Percentiles rank a stretch among this genome's conserved stretches.
Conservation (phyloP, 2,329 filamentous ascomycete species). For the Fusarium verticillioides region DNA sequence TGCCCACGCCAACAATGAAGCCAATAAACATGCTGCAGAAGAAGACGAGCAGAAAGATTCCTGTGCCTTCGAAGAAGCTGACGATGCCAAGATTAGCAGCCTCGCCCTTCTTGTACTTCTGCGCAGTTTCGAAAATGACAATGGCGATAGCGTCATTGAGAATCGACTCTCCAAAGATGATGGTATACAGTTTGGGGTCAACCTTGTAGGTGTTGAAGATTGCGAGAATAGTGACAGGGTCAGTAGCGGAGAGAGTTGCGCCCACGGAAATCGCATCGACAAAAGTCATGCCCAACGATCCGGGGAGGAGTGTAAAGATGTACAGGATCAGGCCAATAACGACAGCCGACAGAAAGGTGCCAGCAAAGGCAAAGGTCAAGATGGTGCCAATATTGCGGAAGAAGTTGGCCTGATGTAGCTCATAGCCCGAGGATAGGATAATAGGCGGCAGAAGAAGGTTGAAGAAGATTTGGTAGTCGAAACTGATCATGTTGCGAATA, state of each 20-base stretch:
- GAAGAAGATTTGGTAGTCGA: slow-evolving; percentile 99
- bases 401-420: slow-evolving; percentile 98
- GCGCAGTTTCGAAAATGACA: slow-evolving; percentile 97
- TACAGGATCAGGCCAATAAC: slow-evolving; percentile 90
- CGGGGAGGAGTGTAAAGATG: slow-evolving; percentile 86
- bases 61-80: slow-evolving; percentile 89
- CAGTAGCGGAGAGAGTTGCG: slow-evolving; percentile 94
- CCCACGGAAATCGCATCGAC: slow-evolving; percentile 97
- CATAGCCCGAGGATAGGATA: slow-evolving; percentile 96
- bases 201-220: slow-evolving; percentile 99
- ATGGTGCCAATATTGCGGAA: slow-evolving; percentile 98
- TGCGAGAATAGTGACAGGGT: slow-evolving; percentile 96
- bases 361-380: slow-evolving; percentile 95
- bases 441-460: slow-evolving; percentile 98
- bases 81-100: slow-evolving; percentile 78
- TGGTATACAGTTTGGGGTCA: slow-evolving; percentile 96
- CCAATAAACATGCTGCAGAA: slow-evolving; percentile 94
- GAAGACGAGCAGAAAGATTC: slow-evolving; percentile 95
- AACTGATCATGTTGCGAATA: slow-evolving; percentile 91
- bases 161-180: slow-evolving; percentile 99
- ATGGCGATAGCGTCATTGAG: slow-evolving; percentile 98
- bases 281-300: slow-evolving; percentile 87
- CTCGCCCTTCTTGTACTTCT: slow-evolving; percentile 84
- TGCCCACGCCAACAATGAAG: slow-evolving; percentile 84
- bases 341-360: slow-evolving; percentile 96